phyloP scores from a whole-genome alignment of 306 rosid species.

The Trifolium pratense region DNA sequence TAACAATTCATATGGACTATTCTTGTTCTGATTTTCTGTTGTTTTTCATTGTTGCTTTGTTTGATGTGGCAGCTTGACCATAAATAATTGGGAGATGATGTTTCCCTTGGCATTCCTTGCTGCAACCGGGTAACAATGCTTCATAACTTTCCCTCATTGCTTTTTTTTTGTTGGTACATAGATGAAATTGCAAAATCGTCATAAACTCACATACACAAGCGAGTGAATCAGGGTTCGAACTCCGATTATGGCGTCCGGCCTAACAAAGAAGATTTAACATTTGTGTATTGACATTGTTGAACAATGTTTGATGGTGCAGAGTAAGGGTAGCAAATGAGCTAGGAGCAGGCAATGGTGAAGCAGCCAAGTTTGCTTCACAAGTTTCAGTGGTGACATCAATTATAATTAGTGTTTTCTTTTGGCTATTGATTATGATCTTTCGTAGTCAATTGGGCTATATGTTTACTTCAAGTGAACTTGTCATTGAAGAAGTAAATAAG shows the following conservation, averaged over 20 bases:
- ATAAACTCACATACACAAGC: no score
- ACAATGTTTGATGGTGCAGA: slow-evolving; percentile 29
- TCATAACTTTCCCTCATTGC: neutral
- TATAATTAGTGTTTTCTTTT: slow-evolving; percentile 59
- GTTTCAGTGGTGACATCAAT: slow-evolving; percentile 62
- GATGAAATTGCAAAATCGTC: no score
- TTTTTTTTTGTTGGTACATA: no score
- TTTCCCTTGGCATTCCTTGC: slow-evolving; percentile 80
- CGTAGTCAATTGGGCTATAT: slow-evolving; percentile 46
- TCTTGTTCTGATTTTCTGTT: neutral
- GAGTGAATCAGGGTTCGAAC: no score
- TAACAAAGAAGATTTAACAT: no score
- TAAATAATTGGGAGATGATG: slow-evolving; percentile 81
- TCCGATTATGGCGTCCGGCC: no score
- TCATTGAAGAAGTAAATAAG: slow-evolving; percentile 51
- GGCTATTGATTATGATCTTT: slow-evolving; percentile 53
- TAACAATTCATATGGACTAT: neutral
- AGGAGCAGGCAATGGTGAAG: slow-evolving; percentile 75
- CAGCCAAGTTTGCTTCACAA: slow-evolving; percentile 68
- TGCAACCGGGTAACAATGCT: slow-evolving; percentile 63
- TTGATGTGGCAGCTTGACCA: slow-evolving; percentile 62
- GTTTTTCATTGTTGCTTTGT: neutral
- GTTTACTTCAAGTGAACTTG: slow-evolving; percentile 55
- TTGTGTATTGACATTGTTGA: neutral
- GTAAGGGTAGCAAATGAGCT: slow-evolving; percentile 83